phyloP scores from a whole-genome alignment of 2,329 filamentous ascomycete genomes.

The Penicillium vulpinum region DNA sequence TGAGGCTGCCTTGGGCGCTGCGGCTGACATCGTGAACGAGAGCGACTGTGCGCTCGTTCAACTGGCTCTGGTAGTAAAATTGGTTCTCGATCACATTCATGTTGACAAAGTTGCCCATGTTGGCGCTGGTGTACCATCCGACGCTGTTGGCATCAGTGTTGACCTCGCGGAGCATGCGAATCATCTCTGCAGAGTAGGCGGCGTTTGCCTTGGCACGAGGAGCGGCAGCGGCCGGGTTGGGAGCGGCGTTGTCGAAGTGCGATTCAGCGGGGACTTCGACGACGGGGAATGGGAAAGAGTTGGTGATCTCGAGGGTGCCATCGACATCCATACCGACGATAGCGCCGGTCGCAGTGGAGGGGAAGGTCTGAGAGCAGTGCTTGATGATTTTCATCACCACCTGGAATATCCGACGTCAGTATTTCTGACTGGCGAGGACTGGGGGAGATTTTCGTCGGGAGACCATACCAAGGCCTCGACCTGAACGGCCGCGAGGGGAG shows the following conservation, averaged over 20 bases:
- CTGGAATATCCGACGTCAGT: constrained; percentile 49
- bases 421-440: constrained; percentile 28
- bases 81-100: constrained; percentile 96
- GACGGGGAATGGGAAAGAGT: constrained; percentile 90
- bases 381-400: constrained; percentile 98
- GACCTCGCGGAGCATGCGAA: constrained; percentile 92
- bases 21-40: constrained; percentile 94
- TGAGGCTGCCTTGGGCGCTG: constrained; percentile 87
- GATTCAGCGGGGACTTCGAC: constrained; percentile 70
- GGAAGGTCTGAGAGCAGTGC: constrained; percentile 85
- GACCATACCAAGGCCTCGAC: constrained; percentile 84
- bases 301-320: constrained; percentile 82
- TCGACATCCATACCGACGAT: constrained; percentile 91
- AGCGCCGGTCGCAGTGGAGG: constrained; percentile 83
- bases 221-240: constrained; percentile 77
- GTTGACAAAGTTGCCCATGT: constrained; percentile 98
- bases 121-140: constrained; percentile 97
- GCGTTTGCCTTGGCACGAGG: constrained; percentile 89
- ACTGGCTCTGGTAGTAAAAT: constrained; percentile 90
- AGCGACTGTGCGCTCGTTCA: constrained; percentile 81
- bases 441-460: constrained; percentile 35
- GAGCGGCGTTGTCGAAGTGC: constrained; percentile 68
- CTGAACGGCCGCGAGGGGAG: constrained; percentile 81
- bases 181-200: constrained; percentile 92
- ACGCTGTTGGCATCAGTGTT: constrained; percentile 98